These are phyloP conservation scores for Taxawa tesnikishii DNA, from an alignment of 2,329 filamentous ascomycete species.

Conservation along the genomic window DNA sequence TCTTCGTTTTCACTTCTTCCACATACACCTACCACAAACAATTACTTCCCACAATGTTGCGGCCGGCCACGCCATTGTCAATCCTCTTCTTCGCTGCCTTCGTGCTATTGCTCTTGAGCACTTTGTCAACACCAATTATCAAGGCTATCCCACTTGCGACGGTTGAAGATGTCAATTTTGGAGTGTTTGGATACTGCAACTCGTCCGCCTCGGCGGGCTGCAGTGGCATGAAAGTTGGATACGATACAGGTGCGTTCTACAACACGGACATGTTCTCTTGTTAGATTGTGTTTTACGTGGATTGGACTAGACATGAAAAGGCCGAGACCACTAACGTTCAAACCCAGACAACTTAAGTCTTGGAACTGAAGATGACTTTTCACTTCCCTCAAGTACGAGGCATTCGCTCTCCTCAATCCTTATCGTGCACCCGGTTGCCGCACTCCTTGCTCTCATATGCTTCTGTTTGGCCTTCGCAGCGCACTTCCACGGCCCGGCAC, in stretches of 20 bases:
- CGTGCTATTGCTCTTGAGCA: conserved; percentile 69
- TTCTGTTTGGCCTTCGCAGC: conserved; percentile 66
- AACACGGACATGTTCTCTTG: conserved; percentile 1
- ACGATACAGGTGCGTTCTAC: conserved; percentile 60
- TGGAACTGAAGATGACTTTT: conserved; percentile 40
- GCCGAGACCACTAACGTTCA: conserved; percentile 4
- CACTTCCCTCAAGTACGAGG: conserved; percentile 51
- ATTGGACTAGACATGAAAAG: too few species aligned
- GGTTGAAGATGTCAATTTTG: conserved; percentile 67
- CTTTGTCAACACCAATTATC: conserved; percentile 85
- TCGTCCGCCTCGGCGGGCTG: conserved; percentile 46
- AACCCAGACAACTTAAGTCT: conserved; percentile 32
- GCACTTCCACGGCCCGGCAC: conserved; percentile 77
- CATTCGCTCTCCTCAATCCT: conserved; percentile 74
- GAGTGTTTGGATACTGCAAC: conserved; percentile 83
- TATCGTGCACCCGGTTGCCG: conserved; percentile 85
- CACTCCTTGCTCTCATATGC: conserved; percentile 73
- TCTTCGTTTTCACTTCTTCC: background rate
- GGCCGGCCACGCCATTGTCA: conserved; percentile 83
- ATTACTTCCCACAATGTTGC: conserved; percentile 53
- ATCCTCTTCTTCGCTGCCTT: conserved; percentile 79
- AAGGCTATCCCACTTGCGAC: conserved; percentile 71
- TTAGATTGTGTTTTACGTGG: too few species aligned
- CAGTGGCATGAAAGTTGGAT: conserved; percentile 67
- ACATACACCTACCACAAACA: background rate